phyloP scores from a whole-genome alignment of 768 basidiomycete species.

The Suillus subalutaceus region DNA sequence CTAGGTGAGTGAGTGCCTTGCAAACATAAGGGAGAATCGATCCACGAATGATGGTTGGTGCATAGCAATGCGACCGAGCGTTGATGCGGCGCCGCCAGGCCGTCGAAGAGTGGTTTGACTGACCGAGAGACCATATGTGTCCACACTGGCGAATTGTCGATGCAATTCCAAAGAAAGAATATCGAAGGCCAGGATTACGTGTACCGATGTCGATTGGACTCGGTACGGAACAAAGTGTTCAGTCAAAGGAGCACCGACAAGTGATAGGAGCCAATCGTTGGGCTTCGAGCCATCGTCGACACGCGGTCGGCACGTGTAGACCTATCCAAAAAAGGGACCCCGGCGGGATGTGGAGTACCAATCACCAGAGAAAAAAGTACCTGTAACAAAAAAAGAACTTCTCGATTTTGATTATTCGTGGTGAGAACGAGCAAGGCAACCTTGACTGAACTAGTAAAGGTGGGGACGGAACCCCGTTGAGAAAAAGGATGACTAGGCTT shows the following conservation, averaged over 20 bases:
- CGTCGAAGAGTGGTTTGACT: neutral
- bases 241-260: neutral
- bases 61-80: neutral
- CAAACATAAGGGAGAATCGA: neutral
- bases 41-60: neutral
- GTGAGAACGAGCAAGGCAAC: neutral
- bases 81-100: neutral
- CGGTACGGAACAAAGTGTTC: neutral
- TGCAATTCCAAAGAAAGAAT: neutral
- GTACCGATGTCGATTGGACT: neutral
- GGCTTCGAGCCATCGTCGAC: neutral
- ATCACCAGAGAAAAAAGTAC: constrained; percentile 1
- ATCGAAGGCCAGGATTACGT: neutral
- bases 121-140: neutral
- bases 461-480: neutral
- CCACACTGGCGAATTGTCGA: neutral
- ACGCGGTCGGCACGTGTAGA: neutral
- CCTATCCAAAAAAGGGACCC: neutral
- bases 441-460: neutral
- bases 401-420: neutral
- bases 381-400: neutral
- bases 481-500: neutral
- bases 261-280: neutral
- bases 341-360: neutral
- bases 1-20: neutral